A percentile compares a stretch with the other conserved stretches of the same genome.
Conservation (phyloP, 768 basidiomycete species). For the Phylloporus sp. region DNA sequence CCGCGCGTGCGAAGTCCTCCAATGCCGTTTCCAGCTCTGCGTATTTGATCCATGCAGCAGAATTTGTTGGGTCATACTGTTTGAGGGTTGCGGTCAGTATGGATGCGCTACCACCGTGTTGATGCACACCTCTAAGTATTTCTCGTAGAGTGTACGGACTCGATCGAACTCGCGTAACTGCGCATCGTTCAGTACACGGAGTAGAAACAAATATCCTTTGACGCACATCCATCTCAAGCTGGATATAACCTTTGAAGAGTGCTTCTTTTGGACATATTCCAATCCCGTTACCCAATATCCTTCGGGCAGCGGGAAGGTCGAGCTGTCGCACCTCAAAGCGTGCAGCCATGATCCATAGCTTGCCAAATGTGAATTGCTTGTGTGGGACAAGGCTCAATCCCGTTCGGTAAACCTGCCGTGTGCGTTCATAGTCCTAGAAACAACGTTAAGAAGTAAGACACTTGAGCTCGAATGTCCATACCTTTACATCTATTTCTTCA, state of each 20-base stretch:
- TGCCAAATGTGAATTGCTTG: constrained; percentile 96
- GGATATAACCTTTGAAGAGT: constrained; percentile 94
- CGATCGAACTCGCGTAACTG: constrained; percentile 94
- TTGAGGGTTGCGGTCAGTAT: neutral
- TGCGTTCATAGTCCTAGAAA: constrained; percentile 72
- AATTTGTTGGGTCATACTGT: constrained; percentile 85
- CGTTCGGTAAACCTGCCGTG: constrained; percentile 90
- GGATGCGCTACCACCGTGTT: neutral
- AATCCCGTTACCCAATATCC: constrained; percentile 83
- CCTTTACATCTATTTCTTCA: constrained; percentile 95
- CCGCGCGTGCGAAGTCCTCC: constrained; percentile 82
- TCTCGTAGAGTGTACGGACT: constrained; percentile 87
- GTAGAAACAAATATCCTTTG: neutral
- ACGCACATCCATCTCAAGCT: constrained; percentile 83
- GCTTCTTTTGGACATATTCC: constrained; percentile 97
- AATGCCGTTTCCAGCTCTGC: constrained; percentile 87
- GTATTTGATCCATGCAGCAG: constrained; percentile 93
- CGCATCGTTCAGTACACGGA: constrained; percentile 7
- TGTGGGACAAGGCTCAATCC: constrained; percentile 88
- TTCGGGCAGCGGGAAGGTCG: constrained; percentile 80
- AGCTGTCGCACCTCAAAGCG: constrained; percentile 87
- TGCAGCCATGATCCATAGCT: constrained; percentile 91
- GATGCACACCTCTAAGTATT: constrained; percentile 77
- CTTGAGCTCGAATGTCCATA: constrained; percentile 21
- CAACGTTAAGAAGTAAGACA: neutral